A percentile compares a stretch with the other conserved stretches of the same genome.
Conservation (phyloP, 176 grass and related monocot species). For the Secale cereale region DNA sequence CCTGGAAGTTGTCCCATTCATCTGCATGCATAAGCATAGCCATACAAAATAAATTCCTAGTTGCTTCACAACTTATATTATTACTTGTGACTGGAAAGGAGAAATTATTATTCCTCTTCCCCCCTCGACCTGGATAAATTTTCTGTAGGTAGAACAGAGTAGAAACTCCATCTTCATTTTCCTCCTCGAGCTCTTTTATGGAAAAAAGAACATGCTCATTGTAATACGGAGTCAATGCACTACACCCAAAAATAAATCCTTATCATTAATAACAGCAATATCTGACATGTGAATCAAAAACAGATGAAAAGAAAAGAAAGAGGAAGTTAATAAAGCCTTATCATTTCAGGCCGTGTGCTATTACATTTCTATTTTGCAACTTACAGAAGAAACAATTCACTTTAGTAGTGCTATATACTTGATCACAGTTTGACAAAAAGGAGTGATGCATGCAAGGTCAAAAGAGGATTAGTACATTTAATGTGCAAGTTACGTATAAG, state of each 20-base stretch:
- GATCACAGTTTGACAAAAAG: conserved; percentile 11
- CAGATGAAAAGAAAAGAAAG: neutral
- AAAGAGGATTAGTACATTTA: conserved; percentile 34
- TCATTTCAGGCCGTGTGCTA: neutral
- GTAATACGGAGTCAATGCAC: conserved; percentile 78
- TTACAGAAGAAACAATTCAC: neutral
- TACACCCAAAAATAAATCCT: conserved; percentile 33
- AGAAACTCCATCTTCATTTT: conserved; percentile 96
- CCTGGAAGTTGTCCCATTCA: conserved; percentile 85
- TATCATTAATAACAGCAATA: conserved; percentile 14
- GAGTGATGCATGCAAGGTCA: neutral
- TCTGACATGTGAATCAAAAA: conserved; percentile 17
- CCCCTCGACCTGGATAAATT: conserved; percentile 76
- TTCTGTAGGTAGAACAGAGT: conserved; percentile 94
- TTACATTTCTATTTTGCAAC: conserved; percentile 12
- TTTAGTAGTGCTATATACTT: conserved; percentile 14
- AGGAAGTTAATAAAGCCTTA: neutral
- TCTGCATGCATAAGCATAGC: conserved; percentile 42
- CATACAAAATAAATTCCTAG: conserved; percentile 20
- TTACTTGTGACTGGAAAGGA: neutral
- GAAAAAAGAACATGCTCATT: conserved; percentile 83
- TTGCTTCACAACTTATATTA: conserved; percentile 4
- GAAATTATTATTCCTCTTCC: conserved; percentile 20
- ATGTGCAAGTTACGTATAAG: conserved; percentile 12
- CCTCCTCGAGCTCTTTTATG: conserved; percentile 60